Evolutionary conservation across 176 grass and related monocot species (phyloP).

Genomic region (Panicum miliaceum): DNA sequence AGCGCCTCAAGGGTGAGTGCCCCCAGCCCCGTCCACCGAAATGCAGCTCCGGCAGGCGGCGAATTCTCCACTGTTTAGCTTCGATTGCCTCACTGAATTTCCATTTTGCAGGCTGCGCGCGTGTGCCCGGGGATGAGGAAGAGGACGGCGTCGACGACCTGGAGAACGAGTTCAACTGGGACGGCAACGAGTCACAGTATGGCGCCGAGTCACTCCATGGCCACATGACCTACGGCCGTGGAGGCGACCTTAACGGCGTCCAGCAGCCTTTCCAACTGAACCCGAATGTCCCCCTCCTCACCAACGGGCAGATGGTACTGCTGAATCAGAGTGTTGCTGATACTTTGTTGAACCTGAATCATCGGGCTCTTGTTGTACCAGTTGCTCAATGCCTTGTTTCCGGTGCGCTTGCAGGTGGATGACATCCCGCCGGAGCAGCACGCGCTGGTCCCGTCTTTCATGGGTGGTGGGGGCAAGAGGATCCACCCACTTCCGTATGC

Average conservation of each 20-base stretch:
- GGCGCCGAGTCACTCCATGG: conserved; percentile 67
- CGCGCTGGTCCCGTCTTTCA: conserved; percentile 84
- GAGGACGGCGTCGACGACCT: conserved; percentile 90
- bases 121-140: conserved; percentile 83
- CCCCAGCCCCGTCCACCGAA: neutral
- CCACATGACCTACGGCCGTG: conserved; percentile 85
- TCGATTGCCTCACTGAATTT: neutral
- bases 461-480: conserved; percentile 82
- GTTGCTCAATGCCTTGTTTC: neutral
- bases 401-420: conserved; percentile 56
- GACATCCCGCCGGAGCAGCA: conserved; percentile 94
- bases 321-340: neutral
- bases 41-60: neutral
- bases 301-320: conserved; percentile 83
- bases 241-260: conserved; percentile 38
- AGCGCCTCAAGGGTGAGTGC: conserved; percentile 59
- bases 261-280: conserved; percentile 49
- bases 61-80: neutral
- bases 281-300: conserved; percentile 86
- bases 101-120: conserved; percentile 52
- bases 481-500: conserved; percentile 85
- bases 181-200: conserved; percentile 47
- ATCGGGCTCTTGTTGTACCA: too few species aligned
- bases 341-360: neutral
- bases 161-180: conserved; percentile 73